Base-by-base conservation (phyloP, 768 basidiomycete genomes). In the Gloeostereum incarnatum region DNA sequence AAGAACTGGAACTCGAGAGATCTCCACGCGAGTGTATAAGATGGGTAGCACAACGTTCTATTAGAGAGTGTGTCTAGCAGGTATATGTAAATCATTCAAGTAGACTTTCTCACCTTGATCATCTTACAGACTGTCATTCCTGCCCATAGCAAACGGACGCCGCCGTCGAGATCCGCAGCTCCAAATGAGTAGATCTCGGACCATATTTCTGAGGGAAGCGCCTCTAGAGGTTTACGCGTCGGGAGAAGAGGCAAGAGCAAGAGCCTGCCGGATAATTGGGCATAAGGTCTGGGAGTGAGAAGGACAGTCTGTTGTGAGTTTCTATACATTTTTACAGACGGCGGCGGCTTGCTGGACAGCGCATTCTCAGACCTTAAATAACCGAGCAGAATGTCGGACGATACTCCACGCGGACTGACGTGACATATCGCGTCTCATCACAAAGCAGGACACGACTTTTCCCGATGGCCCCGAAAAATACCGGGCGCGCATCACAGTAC, bases 171-270 rank as follows among this genome's bases (percentile, higher is more conserved):
- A 31, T 54, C 53, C 45, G 43, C 29, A 68, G 45, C 3, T 59
- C 60, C 49, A 59, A 61, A 19, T 30, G 13, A 21, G 36, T 88
- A 66, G 35, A 89, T 74, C 25, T 66, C 67, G 5, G 67, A 59
- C 86, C 86, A 88, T 44, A 88, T 52, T 59, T 88, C 86, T 3
- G 61, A 57, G 1, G 86, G 86, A 13, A 89, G 62, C 20, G 73
- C 60, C 44, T 69, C 73, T 34, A 68, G 45, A 13, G 67, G 66
- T 18, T 65, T 68, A 29, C 58, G 66, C 4, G 65, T 53, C 9
- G 81, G 83, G 9, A 87, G 66, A 13, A 89, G 66, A 11, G 84
- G 84, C 0, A 88, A 57, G 9, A 89, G 67, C 10, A 81, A 55
- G 20, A 88, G 64, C 21, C 65, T 64, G 32, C 82, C 79, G 11